Percentiles rank a stretch among this genome's conserved stretches.
Evolutionary conservation across 768 basidiomycete genomes (phyloP).

Genomic region (Termitomyces sp.): DNA sequence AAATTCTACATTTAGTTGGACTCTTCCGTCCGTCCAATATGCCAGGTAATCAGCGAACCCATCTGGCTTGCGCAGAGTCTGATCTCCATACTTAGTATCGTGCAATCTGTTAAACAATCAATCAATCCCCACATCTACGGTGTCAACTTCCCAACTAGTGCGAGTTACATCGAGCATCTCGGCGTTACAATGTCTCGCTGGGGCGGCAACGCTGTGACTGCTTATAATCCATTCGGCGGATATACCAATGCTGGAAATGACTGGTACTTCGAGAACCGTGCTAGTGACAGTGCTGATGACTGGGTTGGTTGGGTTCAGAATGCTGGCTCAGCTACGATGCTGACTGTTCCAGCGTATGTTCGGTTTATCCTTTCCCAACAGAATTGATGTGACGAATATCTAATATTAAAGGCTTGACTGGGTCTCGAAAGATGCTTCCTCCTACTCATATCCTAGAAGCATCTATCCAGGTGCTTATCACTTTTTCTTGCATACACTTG

Average conservation of each 20-base stretch:
- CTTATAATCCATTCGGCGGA: slow-evolving; percentile 44
- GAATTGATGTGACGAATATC: background rate
- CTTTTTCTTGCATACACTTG: background rate
- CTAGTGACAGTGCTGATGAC: slow-evolving; percentile 35
- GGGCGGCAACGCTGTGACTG: slow-evolving; percentile 52
- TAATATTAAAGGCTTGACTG: slow-evolving; percentile 39
- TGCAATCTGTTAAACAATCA: slow-evolving; percentile 25
- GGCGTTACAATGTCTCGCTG: slow-evolving; percentile 47
- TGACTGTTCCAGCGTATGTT: slow-evolving; percentile 47
- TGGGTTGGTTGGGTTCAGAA: slow-evolving; percentile 44
- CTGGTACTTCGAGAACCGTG: slow-evolving; percentile 53
- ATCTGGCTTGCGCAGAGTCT: background rate
- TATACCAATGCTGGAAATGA: slow-evolving; percentile 51
- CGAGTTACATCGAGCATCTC: slow-evolving; percentile 38
- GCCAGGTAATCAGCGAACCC: slow-evolving; percentile 25
- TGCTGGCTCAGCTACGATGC: slow-evolving; percentile 35
- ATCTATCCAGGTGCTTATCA: slow-evolving; percentile 34
- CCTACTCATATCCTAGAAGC: slow-evolving; percentile 43
- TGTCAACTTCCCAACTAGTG: slow-evolving; percentile 47
- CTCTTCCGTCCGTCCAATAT: slow-evolving; percentile 36
- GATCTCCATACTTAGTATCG: slow-evolving; percentile 21
- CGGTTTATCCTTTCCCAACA: background rate
- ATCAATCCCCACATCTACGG: slow-evolving; percentile 48
- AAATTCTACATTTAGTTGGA: slow-evolving; percentile 31
- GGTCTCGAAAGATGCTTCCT: slow-evolving; percentile 48